Percentiles rank a stretch among this genome's conserved stretches.
Conservation (phyloP, 345 rosid species). For the Arabidopsis arenosa region DNA sequence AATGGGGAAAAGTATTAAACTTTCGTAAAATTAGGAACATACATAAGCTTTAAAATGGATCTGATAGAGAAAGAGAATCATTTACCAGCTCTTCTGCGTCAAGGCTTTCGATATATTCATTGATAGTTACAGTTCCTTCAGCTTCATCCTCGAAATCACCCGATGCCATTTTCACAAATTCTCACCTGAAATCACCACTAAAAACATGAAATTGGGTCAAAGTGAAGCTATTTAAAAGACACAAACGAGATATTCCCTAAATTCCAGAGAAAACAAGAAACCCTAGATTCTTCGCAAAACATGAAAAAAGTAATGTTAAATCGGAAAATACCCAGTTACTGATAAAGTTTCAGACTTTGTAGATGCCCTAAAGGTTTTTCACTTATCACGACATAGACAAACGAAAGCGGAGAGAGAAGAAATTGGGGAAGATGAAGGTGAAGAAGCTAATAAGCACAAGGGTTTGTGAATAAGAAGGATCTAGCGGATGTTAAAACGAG, state of each 20-base stretch:
- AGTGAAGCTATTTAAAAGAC: conserved; percentile 5
- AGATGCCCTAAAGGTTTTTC: neutral
- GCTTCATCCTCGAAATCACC: conserved; percentile 67
- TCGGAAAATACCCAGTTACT: conserved; percentile 1
- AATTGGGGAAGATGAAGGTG: neutral
- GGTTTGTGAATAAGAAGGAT: conserved; percentile 25
- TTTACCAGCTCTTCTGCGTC: conserved; percentile 90
- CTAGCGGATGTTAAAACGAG: neutral
- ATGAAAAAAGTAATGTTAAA: neutral
- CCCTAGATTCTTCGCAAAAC: conserved; percentile 43
- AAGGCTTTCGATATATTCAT: conserved; percentile 78
- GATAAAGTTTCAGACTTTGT: neutral
- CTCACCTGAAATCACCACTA: conserved; percentile 30
- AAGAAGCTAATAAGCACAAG: neutral
- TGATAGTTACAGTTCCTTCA: conserved; percentile 70
- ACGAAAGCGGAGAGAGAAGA: neutral
- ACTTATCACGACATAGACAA: neutral
- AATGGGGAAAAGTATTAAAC: neutral
- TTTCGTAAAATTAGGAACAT: neutral
- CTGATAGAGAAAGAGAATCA: neutral
- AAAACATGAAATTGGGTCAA: neutral
- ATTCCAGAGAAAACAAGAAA: conserved; percentile 8
- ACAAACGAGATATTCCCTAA: conserved; percentile 22
- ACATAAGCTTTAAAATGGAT: conserved; percentile 5
- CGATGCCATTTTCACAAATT: conserved; percentile 56